phyloP scores from a whole-genome alignment of 805 yeast genomes.

The Candida stauntonica region DNA sequence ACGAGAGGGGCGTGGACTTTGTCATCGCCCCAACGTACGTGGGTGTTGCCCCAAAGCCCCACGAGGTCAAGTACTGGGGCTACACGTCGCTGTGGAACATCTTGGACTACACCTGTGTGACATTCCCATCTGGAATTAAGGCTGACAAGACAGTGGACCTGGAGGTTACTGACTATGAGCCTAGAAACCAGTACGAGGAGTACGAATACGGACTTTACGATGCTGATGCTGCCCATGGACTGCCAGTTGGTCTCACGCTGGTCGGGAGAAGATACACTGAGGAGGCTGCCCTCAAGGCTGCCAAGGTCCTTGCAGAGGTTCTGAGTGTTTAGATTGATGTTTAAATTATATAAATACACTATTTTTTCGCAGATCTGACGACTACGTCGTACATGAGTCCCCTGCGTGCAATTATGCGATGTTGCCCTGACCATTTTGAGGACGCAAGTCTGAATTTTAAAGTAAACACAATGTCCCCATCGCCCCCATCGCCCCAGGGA shows the following conservation, averaged over 20 bases:
- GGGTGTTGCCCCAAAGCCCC: slow-evolving; percentile 68
- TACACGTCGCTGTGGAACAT: slow-evolving; percentile 73
- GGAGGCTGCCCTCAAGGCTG: slow-evolving; percentile 43
- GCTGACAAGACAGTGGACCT: slow-evolving; percentile 42
- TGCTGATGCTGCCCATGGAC: slow-evolving; percentile 49
- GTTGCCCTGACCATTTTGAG: too few species aligned
- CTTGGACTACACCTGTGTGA: slow-evolving; percentile 64
- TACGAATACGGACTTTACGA: slow-evolving; percentile 26
- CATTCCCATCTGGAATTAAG: slow-evolving; percentile 44
- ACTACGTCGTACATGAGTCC: too few species aligned
- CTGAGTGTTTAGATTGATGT: slow-evolving; percentile 2
- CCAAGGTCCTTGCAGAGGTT: slow-evolving; percentile 32
- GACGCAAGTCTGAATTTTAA: too few species aligned
- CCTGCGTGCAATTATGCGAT: too few species aligned
- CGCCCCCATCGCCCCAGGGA: too few species aligned
- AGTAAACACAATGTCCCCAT: too few species aligned
- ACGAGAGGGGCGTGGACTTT: slow-evolving; percentile 55
- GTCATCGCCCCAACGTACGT: slow-evolving; percentile 64
- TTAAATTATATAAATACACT: too few species aligned
- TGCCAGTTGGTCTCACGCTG: slow-evolving; percentile 48
- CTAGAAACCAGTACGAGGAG: slow-evolving; percentile 31
- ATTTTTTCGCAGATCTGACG: too few species aligned
- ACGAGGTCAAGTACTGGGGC: slow-evolving; percentile 69
- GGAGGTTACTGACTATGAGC: slow-evolving; percentile 31
- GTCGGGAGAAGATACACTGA: slow-evolving; percentile 48